Conservation (phyloP, 345 rosid species). For the Citrus australasica region DNA sequence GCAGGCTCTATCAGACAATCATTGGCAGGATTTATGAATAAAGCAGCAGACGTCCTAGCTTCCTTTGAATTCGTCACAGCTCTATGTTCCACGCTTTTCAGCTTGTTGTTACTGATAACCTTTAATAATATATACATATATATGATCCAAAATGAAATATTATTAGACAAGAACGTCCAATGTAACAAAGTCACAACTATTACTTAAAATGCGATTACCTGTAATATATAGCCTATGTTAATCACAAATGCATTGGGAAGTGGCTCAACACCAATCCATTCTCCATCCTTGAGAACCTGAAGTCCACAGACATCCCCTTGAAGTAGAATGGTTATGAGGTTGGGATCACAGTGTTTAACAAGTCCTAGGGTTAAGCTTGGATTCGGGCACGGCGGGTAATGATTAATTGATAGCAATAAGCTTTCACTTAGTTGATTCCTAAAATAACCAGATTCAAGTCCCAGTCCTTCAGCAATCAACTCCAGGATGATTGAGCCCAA, state of each 20-base stretch:
- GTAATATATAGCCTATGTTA: slow-evolving; percentile 20
- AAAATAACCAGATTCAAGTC: slow-evolving; percentile 24
- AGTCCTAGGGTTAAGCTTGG: slow-evolving; percentile 39
- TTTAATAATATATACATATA: neutral
- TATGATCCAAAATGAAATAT: neutral
- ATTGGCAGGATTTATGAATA: slow-evolving; percentile 15
- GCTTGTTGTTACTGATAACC: slow-evolving; percentile 32
- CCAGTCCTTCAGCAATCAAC: slow-evolving; percentile 31
- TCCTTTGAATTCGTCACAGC: slow-evolving; percentile 27
- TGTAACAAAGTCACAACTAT: neutral
- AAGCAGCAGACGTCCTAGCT: slow-evolving; percentile 23
- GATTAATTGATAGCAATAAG: slow-evolving; percentile 19
- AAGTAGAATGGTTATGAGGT: slow-evolving; percentile 27
- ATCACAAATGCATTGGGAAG: slow-evolving; percentile 32
- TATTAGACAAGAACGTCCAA: neutral
- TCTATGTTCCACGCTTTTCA: slow-evolving; percentile 31
- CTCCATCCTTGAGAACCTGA: slow-evolving; percentile 31
- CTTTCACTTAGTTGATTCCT: slow-evolving; percentile 4
- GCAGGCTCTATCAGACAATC: slow-evolving; percentile 24
- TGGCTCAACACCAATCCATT: slow-evolving; percentile 35
- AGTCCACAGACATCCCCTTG: slow-evolving; percentile 34
- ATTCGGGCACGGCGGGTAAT: slow-evolving; percentile 37
- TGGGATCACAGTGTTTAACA: slow-evolving; percentile 27
- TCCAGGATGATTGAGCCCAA: slow-evolving; percentile 28
- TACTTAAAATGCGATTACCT: slow-evolving; percentile 1